Conservation (phyloP, 1,284 basidiomycete genomes). For the Lignosus rhinocerotis region DNA sequence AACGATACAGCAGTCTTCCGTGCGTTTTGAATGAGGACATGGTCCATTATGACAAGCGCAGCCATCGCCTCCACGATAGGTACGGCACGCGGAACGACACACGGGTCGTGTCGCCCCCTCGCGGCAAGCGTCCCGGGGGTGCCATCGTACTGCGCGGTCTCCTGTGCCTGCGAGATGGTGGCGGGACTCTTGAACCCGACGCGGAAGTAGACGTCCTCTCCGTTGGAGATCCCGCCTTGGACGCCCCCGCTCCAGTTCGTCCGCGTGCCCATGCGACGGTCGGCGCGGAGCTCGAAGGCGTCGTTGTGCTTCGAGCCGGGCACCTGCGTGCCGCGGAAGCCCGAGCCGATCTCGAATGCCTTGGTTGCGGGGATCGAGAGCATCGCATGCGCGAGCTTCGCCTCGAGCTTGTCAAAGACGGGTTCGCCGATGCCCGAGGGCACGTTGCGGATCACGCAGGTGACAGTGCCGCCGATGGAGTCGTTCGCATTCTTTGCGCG, state of each 20-base stretch:
- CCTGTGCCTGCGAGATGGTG: slow-evolving; percentile 92
- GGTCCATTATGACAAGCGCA: slow-evolving; percentile 92
- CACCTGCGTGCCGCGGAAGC: slow-evolving; percentile 95
- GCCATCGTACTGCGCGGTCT: slow-evolving; percentile 92
- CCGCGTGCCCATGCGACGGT: slow-evolving; percentile 78
- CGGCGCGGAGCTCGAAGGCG: slow-evolving; percentile 69
- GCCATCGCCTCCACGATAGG: slow-evolving; percentile 99
- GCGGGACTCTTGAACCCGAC: slow-evolving; percentile 99
- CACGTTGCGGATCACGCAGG: slow-evolving; percentile 91
- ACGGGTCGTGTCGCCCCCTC: slow-evolving; percentile 94
- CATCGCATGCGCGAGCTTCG: slow-evolving; percentile 96
- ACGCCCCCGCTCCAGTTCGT: slow-evolving; percentile 98
- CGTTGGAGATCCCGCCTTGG: slow-evolving; percentile 98
- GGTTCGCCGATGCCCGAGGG: slow-evolving; percentile 96
- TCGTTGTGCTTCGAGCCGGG: slow-evolving; percentile 96
- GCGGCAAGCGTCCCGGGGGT: slow-evolving; percentile 86
- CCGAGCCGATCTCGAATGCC: slow-evolving; percentile 97
- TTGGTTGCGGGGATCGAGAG: slow-evolving; percentile 98
- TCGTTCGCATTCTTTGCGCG: slow-evolving; percentile 90
- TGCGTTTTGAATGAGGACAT: slow-evolving; percentile 84
- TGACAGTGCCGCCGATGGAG: slow-evolving; percentile 97
- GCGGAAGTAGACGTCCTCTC: slow-evolving; percentile 97
- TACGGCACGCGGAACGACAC: slow-evolving; percentile 96
- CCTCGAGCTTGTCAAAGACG: slow-evolving; percentile 98
- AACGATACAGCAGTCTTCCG: slow-evolving; percentile 66